A percentile compares a stretch with the other conserved stretches of the same genome.
Evolutionary conservation across 164 flowering plant species (phyloP).

Genomic region (Chimonanthus praecox): DNA sequence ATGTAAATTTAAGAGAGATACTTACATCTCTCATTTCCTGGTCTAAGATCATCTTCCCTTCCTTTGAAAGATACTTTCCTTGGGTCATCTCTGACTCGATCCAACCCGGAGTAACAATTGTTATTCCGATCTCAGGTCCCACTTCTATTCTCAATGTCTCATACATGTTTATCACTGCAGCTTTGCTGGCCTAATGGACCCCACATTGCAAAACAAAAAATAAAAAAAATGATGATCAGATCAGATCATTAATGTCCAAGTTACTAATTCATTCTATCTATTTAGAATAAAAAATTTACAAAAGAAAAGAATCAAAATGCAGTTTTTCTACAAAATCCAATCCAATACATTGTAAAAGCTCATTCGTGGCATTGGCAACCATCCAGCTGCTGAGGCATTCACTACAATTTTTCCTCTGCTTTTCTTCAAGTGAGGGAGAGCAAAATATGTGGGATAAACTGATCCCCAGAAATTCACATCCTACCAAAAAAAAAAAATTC

Average conservation of each 20-base stretch:
- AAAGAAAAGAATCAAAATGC: neutral
- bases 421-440: slow-evolving; percentile 43
- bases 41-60: slow-evolving; percentile 6
- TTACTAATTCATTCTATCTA: too few species aligned
- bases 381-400: slow-evolving; percentile 29
- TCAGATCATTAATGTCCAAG: neutral
- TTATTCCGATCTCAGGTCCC: slow-evolving; percentile 6
- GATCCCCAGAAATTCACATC: slow-evolving; percentile 64
- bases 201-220: neutral
- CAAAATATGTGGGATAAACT: slow-evolving; percentile 36
- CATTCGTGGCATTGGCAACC: slow-evolving; percentile 35
- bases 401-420: slow-evolving; percentile 45
- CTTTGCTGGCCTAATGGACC: slow-evolving; percentile 13
- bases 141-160: slow-evolving; percentile 16
- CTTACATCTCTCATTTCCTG: slow-evolving; percentile 14
- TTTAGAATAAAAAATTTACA: too few species aligned
- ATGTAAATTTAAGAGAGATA: neutral
- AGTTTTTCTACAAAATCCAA: too few species aligned
- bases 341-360: slow-evolving; percentile 38
- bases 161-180: slow-evolving; percentile 10
- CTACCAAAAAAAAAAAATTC: slow-evolving; percentile 14
- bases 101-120: slow-evolving; percentile 13
- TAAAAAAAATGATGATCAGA: neutral
- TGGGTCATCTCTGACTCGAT: slow-evolving; percentile 13
- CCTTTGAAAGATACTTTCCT: slow-evolving; percentile 9